These are phyloP conservation scores for Phytophthora pini DNA, from an alignment of 352 stramenopile species.

Conservation along the genomic window DNA sequence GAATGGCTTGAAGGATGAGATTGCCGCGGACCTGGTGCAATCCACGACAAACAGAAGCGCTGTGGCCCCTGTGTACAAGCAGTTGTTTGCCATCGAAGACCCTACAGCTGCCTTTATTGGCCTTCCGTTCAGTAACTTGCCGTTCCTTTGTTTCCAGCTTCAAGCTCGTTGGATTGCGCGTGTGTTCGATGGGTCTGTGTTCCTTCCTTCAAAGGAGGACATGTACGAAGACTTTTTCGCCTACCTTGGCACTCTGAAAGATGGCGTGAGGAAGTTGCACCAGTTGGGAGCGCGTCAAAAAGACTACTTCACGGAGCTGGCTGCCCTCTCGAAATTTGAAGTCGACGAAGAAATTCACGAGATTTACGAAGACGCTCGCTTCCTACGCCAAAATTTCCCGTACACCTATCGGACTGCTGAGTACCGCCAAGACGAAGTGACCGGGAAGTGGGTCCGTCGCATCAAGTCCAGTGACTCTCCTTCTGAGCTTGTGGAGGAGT, in stretches of 20 bases:
- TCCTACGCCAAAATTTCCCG: conserved; percentile 61
- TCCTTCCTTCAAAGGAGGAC: conserved; percentile 64
- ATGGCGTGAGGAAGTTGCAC: conserved; percentile 70
- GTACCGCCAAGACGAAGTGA: conserved; percentile 50
- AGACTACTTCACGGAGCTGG: conserved; percentile 63
- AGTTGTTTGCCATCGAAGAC: conserved; percentile 82
- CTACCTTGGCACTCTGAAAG: conserved; percentile 47
- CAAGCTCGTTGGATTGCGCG: conserved; percentile 72
- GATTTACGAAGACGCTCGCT: conserved; percentile 73
- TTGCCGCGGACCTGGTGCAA: conserved; percentile 39
- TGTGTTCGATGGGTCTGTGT: conserved; percentile 50
- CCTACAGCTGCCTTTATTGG: conserved; percentile 76
- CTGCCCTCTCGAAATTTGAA: conserved; percentile 41
- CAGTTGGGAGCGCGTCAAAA: conserved; percentile 60
- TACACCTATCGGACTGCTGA: conserved; percentile 70
- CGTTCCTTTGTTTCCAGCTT: conserved; percentile 85
- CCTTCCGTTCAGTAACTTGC: conserved; percentile 77
- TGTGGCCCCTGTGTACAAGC: conserved; percentile 78
- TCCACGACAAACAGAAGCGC: conserved; percentile 39
- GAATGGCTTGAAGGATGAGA: conserved; percentile 29
- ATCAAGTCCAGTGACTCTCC: conserved; percentile 33
- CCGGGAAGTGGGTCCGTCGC: conserved; percentile 49
- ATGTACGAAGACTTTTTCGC: conserved; percentile 76
- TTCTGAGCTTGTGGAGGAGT: conserved; percentile 39
- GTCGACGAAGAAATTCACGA: conserved; percentile 56